phyloP scores from a whole-genome alignment of 306 rosid species.

The Dryas drummondii region DNA sequence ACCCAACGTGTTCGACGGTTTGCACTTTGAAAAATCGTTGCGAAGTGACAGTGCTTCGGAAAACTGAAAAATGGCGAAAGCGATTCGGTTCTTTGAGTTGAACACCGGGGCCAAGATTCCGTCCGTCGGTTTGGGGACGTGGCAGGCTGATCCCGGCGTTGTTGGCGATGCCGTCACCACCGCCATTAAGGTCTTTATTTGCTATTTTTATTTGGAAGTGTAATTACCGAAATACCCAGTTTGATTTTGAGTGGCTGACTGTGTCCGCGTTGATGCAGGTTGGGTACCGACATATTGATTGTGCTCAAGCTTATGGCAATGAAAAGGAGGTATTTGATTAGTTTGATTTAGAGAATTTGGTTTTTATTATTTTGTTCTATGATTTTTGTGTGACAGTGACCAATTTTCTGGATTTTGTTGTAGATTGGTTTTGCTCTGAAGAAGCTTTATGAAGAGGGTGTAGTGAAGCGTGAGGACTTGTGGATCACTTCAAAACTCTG shows the following conservation, averaged over 20 bases:
- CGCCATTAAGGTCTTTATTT: slow-evolving; percentile 46
- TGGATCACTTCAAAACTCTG: slow-evolving; percentile 88
- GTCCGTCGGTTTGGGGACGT: slow-evolving; percentile 57
- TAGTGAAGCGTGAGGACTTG: slow-evolving; percentile 63
- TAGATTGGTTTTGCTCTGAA: slow-evolving; percentile 66
- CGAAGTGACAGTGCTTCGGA: neutral
- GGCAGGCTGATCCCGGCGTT: slow-evolving; percentile 42
- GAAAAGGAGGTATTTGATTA: slow-evolving; percentile 49
- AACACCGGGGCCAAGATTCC: slow-evolving; percentile 61
- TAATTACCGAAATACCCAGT: neutral
- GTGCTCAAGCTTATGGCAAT: slow-evolving; percentile 53
- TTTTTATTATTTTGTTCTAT: neutral
- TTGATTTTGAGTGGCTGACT: neutral
- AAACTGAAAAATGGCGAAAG: slow-evolving; percentile 24
- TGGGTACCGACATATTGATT: slow-evolving; percentile 69
- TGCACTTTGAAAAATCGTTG: neutral
- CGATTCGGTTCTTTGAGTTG: slow-evolving; percentile 37
- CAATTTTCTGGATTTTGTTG: neutral
- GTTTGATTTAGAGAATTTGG: neutral
- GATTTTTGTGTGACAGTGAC: neutral
- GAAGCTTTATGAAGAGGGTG: slow-evolving; percentile 57
- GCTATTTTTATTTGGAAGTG: neutral
- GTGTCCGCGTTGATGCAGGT: slow-evolving; percentile 29
- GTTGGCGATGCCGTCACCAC: slow-evolving; percentile 42
- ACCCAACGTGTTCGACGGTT: neutral